Percentiles rank a stretch among this genome's conserved stretches.
phyloP scores from a whole-genome alignment of 306 rosid genomes.

The Ziziphus jujuba region DNA sequence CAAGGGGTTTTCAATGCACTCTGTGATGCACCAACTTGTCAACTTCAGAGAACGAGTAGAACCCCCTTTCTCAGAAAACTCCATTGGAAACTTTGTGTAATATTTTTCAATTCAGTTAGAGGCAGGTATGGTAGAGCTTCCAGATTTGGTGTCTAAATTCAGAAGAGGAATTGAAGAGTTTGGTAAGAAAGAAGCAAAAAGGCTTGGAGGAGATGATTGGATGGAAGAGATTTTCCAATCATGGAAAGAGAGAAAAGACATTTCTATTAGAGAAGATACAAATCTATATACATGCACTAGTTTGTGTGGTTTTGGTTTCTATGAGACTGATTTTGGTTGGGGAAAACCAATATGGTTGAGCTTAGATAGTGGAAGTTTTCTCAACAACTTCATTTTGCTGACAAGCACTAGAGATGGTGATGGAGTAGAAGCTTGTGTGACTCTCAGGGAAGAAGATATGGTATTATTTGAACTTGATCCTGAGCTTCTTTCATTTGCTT shows the following conservation, averaged over 20 bases:
- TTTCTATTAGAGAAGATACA: background rate
- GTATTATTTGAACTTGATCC: slow-evolving; percentile 6
- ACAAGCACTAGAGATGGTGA: slow-evolving; percentile 18
- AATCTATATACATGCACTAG: background rate
- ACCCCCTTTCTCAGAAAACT: slow-evolving; percentile 19
- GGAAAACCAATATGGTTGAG: slow-evolving; percentile 24
- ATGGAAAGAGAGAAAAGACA: background rate
- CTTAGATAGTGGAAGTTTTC: background rate
- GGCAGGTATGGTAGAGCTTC: background rate
- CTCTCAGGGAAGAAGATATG: slow-evolving; percentile 20
- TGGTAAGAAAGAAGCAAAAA: background rate
- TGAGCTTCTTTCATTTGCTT: slow-evolving; percentile 24
- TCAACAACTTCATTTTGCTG: slow-evolving; percentile 6
- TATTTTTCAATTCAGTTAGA: slow-evolving; percentile 1
- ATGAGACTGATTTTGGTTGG: slow-evolving; percentile 33
- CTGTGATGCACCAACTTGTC: slow-evolving; percentile 31
- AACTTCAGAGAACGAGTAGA: slow-evolving; percentile 32
- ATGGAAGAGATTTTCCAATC: background rate
- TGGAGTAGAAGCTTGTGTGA: slow-evolving; percentile 24
- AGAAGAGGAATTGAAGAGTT: slow-evolving; percentile 14
- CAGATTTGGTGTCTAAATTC: background rate
- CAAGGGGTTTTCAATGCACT: slow-evolving; percentile 15
- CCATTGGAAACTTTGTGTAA: slow-evolving; percentile 36
- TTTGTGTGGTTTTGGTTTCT: slow-evolving; percentile 3
- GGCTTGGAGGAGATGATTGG: background rate